These are phyloP conservation scores for Crithidia mellificae DNA, from an alignment of 208 protist species.

Conservation along the genomic window DNA sequence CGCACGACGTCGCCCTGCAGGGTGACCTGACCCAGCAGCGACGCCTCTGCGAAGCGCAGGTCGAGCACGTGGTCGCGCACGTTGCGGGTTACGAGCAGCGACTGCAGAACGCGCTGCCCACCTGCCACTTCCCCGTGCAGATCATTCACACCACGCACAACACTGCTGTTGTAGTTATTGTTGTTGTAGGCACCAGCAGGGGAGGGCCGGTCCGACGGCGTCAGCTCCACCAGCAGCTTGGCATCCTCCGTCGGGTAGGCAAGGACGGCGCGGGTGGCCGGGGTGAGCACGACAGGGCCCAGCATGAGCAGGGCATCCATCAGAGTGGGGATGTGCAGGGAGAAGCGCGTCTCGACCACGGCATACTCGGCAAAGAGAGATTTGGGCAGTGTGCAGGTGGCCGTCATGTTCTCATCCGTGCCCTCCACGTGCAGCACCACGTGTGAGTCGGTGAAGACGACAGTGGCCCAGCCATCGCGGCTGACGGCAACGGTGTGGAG, in stretches of 20 bases:
- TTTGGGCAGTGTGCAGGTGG: conserved; percentile 69
- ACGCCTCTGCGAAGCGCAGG: conserved; percentile 59
- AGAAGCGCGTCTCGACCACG: conserved; percentile 53
- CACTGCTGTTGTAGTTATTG: not conserved
- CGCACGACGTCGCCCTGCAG: conserved; percentile 61
- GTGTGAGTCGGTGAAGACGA: conserved; percentile 60
- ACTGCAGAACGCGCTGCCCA: conserved; percentile 50
- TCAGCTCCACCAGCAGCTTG: conserved; percentile 70
- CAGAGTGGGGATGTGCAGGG: conserved; percentile 67
- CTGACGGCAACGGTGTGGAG: conserved; percentile 51
- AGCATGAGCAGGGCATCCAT: conserved; percentile 71
- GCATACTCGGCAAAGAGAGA: conserved; percentile 79
- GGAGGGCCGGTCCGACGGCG: conserved; percentile 17
- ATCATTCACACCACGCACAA: not conserved
- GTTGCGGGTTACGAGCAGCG: conserved; percentile 65
- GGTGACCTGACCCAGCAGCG: conserved; percentile 46
- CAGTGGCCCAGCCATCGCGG: conserved; percentile 66
- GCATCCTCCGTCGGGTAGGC: conserved; percentile 58
- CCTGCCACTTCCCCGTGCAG: not conserved
- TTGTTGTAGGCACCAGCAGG: conserved; percentile 4
- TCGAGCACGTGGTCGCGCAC: conserved; percentile 58
- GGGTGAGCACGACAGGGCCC: conserved; percentile 36
- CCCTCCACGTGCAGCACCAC: conserved; percentile 77
- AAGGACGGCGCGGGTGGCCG: conserved; percentile 39
- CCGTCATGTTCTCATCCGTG: conserved; percentile 68